phyloP scores from a whole-genome alignment of 1,139 yeast species.

The Geotrichum macrosporum region DNA sequence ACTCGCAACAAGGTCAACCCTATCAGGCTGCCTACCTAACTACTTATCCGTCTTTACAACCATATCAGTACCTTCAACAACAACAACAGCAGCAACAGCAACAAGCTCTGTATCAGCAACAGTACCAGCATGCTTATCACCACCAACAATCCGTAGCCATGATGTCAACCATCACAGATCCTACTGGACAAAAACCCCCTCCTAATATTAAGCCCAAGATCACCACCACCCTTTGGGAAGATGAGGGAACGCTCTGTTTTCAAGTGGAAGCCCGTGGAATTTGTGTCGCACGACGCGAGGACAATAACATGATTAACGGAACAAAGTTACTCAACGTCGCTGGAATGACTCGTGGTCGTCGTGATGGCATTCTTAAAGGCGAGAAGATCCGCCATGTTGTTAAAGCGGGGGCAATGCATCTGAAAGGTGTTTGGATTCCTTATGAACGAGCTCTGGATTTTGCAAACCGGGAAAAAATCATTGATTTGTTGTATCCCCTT shows the following conservation, averaged over 20 bases:
- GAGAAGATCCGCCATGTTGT: constrained; percentile 90
- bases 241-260: constrained; percentile 88
- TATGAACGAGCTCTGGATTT: constrained; percentile 87
- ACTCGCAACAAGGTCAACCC: constrained; percentile 13
- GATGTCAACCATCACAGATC: constrained; percentile 38
- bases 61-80: constrained; percentile 21
- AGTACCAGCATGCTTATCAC: constrained; percentile 23
- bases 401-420: constrained; percentile 93
- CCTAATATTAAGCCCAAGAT: constrained; percentile 74
- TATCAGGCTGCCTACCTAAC: constrained; percentile 15
- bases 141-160: constrained; percentile 21
- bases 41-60: constrained; percentile 13
- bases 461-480: constrained; percentile 87
- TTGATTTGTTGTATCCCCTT: constrained; percentile 78
- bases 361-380: constrained; percentile 86
- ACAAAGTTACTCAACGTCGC: constrained; percentile 89
- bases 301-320: constrained; percentile 89
- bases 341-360: constrained; percentile 90
- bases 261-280: constrained; percentile 93
- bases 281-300: constrained; percentile 86
- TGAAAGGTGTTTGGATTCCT: constrained; percentile 98
- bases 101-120: constrained; percentile 21
- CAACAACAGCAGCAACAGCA: constrained; percentile 21
- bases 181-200: constrained; percentile 57
- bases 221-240: constrained; percentile 97